phyloP scores from a whole-genome alignment of 1,139 yeast genomes.

The Saccharomycopsis crataegensis region DNA sequence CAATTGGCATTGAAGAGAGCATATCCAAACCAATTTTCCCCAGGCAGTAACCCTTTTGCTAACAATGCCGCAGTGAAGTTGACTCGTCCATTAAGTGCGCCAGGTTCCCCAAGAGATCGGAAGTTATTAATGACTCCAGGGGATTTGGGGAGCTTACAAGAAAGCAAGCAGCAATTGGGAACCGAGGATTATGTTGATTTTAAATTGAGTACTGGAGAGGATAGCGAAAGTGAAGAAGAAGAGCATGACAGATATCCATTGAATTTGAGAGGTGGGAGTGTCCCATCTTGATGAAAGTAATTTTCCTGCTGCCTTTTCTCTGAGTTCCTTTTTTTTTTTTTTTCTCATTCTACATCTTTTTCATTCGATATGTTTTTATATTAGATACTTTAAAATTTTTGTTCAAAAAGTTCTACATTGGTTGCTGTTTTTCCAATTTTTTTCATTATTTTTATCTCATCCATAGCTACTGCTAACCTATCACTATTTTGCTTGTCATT shows the following conservation, averaged over 20 bases:
- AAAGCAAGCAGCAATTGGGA: conserved; percentile 63
- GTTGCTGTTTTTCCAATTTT: too few species aligned
- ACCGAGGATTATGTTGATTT: conserved; percentile 80
- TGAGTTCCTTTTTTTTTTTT: not conserved
- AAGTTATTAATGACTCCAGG: conserved; percentile 90
- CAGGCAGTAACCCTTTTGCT: conserved; percentile 15
- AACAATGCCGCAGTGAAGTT: conserved; percentile 42
- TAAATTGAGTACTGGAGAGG: conserved; percentile 55
- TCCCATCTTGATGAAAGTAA: not conserved
- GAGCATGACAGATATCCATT: conserved; percentile 30
- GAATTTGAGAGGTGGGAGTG: conserved; percentile 33
- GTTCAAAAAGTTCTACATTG: too few species aligned
- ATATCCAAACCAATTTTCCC: conserved; percentile 76
- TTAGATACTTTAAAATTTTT: not conserved
- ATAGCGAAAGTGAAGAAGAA: conserved; percentile 37
- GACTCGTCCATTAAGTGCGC: conserved; percentile 88
- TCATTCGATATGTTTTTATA: not conserved
- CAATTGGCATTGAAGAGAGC: conserved; percentile 89
- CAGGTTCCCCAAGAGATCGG: conserved; percentile 83
- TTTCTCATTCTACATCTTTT: not conserved
- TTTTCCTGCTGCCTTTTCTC: not conserved
- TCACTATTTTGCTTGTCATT: too few species aligned
- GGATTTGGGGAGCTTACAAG: conserved; percentile 93
- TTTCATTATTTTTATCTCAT: too few species aligned
- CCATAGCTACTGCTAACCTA: too few species aligned